Base-by-base conservation (phyloP, 2,329 filamentous ascomycete genomes). In the Plectosphaerella sp. region DNA sequence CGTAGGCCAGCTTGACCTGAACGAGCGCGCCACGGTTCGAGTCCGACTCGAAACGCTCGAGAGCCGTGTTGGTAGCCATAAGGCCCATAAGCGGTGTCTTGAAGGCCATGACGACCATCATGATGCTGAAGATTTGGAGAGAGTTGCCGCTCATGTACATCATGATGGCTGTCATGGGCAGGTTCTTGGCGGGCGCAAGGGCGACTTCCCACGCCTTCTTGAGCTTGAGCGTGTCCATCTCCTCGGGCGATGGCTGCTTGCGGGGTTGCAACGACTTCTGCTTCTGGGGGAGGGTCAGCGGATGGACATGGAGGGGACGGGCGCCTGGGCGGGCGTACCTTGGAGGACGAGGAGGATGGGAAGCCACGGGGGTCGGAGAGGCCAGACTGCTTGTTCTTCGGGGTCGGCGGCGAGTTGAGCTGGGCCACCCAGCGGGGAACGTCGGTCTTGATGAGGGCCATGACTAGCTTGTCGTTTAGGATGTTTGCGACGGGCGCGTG, bases 111-210 rank as follows among this genome's bases (percentile, higher is more conserved):
- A 93, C 92, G 16, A 97, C 93, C 92, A 97, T 99, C 91, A 97
- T 97, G 72, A 99, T 97, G 72, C 89, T 95, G 77, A 99, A 99
- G 60, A 99, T 97, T 69, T 99, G 94, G 46, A 99, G 83, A 56
- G 90, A 91, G 75, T 97, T 99, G 64, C 94, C 94, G 33, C 93
- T 95, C 94, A 99, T 99, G 80, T 99, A 99, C 91, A 97, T 97
- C 86, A 97, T 97, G 69, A 99, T 93, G 57, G 87, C 92, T 52
- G 95, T 97, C 94, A 99, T 99, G 53, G 94, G 94, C 46, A 99
- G 79, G 67, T 88, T 86, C 76, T 99, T 99, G 57, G 94, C 87
- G 1, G 94, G 94, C 2, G 88, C 93, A 47, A 99, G 83, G 42
- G 94, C 93, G 45, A 99, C 83, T 72, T 99, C 94, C 94, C 94